These are phyloP conservation scores for Fusarium poae DNA, from an alignment of 2,329 filamentous ascomycete species.

Conservation along the genomic window DNA sequence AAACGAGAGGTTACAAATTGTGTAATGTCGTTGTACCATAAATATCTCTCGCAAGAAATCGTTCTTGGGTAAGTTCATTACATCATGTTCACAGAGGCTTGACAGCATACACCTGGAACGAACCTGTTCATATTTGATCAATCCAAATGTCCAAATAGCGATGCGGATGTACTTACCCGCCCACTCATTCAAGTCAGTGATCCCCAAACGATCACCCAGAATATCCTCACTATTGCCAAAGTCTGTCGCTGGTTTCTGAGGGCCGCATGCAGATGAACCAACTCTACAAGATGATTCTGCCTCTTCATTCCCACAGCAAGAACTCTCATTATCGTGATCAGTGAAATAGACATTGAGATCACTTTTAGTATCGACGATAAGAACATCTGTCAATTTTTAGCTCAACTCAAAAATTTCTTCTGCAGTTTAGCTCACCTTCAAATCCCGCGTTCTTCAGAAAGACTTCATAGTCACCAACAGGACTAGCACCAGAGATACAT, in stretches of 20 bases:
- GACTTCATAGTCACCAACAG: constrained; percentile 63
- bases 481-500: constrained; percentile 70
- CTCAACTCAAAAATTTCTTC: accelerated
- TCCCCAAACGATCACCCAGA: accelerated
- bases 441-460: constrained; percentile 67
- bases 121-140: not conserved
- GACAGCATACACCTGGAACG: not conserved
- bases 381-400: not conserved
- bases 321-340: not conserved
- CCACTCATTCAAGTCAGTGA: not conserved
- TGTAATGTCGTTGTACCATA: too few relatives aligned
- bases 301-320: accelerated
- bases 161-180: not conserved
- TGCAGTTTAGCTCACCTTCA: constrained; percentile 50
- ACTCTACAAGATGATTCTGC: not conserved
- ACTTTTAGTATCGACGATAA: not conserved
- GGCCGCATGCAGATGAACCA: not conserved
- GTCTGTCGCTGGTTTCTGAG: accelerated
- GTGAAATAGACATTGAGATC: constrained; percentile 9
- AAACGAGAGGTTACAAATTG: too few relatives aligned
- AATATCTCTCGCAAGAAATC: too few relatives aligned
- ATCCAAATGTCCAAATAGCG: accelerated
- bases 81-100: not conserved
- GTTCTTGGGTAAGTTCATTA: too few relatives aligned
- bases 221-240: accelerated